Conservation (phyloP, 2,329 filamentous ascomycete genomes). For the Fusarium incarnatum region DNA sequence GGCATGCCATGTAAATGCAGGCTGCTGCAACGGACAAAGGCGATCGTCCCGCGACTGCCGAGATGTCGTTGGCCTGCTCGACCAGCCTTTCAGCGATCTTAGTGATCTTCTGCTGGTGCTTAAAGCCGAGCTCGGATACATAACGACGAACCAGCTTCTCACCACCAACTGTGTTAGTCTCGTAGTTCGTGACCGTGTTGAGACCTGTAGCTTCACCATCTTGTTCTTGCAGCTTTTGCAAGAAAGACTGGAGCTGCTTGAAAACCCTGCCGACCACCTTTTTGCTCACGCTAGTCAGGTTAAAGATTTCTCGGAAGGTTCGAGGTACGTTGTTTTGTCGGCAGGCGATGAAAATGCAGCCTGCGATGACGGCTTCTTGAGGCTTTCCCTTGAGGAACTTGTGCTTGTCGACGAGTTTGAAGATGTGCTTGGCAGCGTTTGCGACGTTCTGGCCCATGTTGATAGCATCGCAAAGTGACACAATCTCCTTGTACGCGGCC, state of each 20-base stretch:
- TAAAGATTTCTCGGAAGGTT: conserved; percentile 94
- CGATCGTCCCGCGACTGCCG: conserved; percentile 89
- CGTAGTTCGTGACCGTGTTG: conserved; percentile 75
- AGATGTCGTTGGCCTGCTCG: conserved; percentile 78
- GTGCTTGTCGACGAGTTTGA: conserved; percentile 92
- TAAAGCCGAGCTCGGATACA: conserved; percentile 82
- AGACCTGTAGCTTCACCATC: conserved; percentile 59
- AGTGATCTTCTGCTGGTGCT: conserved; percentile 78
- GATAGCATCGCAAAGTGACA: conserved; percentile 85
- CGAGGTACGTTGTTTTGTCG: conserved; percentile 88
- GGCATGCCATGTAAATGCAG: conserved; percentile 95
- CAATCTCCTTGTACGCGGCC: conserved; percentile 90
- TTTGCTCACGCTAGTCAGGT: conserved; percentile 92
- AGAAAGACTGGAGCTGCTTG: conserved; percentile 90
- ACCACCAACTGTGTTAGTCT: conserved; percentile 82
- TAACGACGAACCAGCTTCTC: conserved; percentile 89
- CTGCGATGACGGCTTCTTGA: conserved; percentile 91
- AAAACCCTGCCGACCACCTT: conserved; percentile 98
- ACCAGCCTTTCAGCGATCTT: conserved; percentile 85
- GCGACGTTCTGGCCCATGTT: conserved; percentile 83
- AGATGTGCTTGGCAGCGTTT: conserved; percentile 93
- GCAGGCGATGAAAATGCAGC: conserved; percentile 97
- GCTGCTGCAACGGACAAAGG: conserved; percentile 94
- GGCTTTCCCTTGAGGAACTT: conserved; percentile 96
- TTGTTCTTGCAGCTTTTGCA: conserved; percentile 77